Evolutionary conservation across 768 basidiomycete genomes (phyloP).

Genomic region (Pulveroboletus sp.): DNA sequence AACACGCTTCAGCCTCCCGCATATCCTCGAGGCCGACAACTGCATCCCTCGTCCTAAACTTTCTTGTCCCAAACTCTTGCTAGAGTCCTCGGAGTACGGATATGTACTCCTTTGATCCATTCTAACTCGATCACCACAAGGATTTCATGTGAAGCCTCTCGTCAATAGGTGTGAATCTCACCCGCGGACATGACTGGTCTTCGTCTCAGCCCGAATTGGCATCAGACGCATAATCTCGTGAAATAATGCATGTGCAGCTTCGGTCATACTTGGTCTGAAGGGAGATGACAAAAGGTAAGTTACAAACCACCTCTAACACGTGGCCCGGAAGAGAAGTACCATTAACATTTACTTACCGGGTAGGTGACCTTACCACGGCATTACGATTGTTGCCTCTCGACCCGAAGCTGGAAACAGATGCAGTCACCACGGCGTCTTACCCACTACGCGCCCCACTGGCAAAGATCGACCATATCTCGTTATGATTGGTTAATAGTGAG

Average conservation of each 20-base stretch:
- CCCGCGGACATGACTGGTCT: too few relatives aligned
- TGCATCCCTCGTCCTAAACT: neutral
- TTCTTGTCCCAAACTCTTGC: neutral
- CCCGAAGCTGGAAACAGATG: neutral
- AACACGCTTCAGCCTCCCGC: neutral
- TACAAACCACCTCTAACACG: neutral
- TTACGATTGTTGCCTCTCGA: neutral
- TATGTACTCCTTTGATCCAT: neutral
- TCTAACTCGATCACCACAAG: neutral
- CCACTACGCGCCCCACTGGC: neutral
- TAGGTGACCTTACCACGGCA: too few relatives aligned
- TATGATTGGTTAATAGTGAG: neutral
- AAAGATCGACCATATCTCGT: neutral
- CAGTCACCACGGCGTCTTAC: too few relatives aligned
- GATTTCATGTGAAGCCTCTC: neutral
- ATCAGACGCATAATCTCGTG: neutral
- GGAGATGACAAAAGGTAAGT: too few relatives aligned
- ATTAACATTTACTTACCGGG: too few relatives aligned
- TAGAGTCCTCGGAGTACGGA: neutral
- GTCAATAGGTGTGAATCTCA: neutral
- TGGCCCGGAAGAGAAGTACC: neutral
- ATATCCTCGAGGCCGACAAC: neutral
- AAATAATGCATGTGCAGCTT: neutral
- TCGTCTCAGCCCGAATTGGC: too few relatives aligned
- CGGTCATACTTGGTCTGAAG: neutral